phyloP scores from a whole-genome alignment of 371 early-diverging fungal genomes.

The Neoconidiobolus thromboides region DNA sequence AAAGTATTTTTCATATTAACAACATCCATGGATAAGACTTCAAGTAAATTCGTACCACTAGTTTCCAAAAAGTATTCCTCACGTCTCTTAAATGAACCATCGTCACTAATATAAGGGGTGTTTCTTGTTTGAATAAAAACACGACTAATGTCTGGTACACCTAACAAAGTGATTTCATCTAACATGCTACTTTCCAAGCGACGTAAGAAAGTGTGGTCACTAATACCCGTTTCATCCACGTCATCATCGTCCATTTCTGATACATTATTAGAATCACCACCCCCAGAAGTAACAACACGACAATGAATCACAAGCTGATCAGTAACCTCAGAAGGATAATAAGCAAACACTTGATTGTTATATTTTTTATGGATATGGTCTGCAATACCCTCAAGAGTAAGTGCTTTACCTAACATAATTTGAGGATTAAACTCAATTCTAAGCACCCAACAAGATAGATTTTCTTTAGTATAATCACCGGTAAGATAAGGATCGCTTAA shows the following conservation, averaged over 20 bases:
- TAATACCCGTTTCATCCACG: too few relatives aligned
- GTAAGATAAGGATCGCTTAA: conserved; percentile 64
- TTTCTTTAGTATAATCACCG: conserved; percentile 15
- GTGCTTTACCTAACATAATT: conserved; percentile 75
- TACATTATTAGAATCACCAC: conserved; percentile 22
- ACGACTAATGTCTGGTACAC: conserved; percentile 74
- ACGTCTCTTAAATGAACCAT: conserved; percentile 44
- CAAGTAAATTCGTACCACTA: conserved; percentile 85
- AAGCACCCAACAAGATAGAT: conserved; percentile 86
- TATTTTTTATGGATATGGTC: conserved; percentile 49
- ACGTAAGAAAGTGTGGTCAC: conserved; percentile 31
- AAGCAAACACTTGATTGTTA: conserved; percentile 24
- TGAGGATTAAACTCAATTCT: conserved; percentile 78
- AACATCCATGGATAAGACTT: conserved; percentile 69
- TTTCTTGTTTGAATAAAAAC: conserved; percentile 83
- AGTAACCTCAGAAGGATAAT: conserved; percentile 67
- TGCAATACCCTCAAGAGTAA: conserved; percentile 67
- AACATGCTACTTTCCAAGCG: conserved; percentile 71
- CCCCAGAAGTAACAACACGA: conserved; percentile 42
- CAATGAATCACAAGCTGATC: conserved; percentile 92
- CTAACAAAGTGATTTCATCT: conserved; percentile 71
- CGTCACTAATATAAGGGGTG: conserved; percentile 14
- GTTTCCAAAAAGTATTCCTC: conserved; percentile 89
- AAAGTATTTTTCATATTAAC: conserved; percentile 69
- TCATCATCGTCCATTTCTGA: conserved; percentile 18